These are phyloP conservation scores for Ganoderma lucidum DNA, from an alignment of 1,284 basidiomycete genomes.

Conservation along the genomic window DNA sequence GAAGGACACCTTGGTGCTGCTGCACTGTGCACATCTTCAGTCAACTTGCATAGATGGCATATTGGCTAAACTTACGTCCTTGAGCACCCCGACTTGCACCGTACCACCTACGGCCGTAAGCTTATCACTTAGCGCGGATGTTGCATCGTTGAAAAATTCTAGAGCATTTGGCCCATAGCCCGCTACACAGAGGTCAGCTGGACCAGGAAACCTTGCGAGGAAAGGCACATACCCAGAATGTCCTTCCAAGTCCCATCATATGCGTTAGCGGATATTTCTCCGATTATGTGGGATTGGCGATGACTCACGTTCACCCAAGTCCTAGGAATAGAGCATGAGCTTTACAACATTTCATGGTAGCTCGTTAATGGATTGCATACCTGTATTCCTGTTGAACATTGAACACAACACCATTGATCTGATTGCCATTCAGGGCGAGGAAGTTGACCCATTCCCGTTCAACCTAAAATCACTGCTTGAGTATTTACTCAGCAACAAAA, in stretches of 20 bases:
- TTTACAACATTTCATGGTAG: background rate
- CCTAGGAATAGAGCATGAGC: background rate
- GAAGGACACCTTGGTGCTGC: background rate
- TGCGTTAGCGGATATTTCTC: too few relatives aligned
- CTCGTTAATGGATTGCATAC: background rate
- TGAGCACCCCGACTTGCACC: constrained; percentile 1
- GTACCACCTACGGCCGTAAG: background rate
- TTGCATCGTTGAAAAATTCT: background rate
- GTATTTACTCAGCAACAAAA: background rate
- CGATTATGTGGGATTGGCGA: too few relatives aligned
- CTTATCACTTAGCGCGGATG: background rate
- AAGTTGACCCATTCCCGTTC: background rate
- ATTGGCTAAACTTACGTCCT: background rate
- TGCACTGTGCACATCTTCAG: background rate
- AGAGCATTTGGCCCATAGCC: background rate
- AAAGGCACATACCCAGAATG: background rate
- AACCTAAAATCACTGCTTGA: background rate
- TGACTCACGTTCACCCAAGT: background rate
- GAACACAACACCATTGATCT: background rate
- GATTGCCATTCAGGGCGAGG: background rate
- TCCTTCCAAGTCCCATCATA: background rate
- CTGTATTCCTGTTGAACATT: background rate
- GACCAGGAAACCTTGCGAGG: background rate
- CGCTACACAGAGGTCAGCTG: background rate
- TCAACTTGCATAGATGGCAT: background rate